Base-by-base conservation (phyloP, 2,329 filamentous ascomycete species). In the Apiospora malaysiana region DNA sequence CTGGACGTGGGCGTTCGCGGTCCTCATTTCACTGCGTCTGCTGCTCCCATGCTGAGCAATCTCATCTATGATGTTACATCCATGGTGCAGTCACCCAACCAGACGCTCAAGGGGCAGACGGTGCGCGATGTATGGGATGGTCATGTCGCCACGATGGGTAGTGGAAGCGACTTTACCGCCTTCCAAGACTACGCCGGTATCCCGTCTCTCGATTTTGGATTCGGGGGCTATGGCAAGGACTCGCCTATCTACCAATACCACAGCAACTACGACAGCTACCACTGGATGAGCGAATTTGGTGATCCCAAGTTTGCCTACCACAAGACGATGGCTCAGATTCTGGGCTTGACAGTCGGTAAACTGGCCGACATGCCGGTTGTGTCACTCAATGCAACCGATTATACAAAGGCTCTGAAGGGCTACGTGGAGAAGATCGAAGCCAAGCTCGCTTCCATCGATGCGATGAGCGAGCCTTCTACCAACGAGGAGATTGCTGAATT, bases 211-310 rank as follows among this genome's bases (percentile, higher is more conserved):
- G 89, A 93, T 76, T 85, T 93, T 68, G 86, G 88, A 37, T 93
- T 93, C 77, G 79, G 79, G 21, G 78, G 75, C 9, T 81, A 81
- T 32, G 71, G 75, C 0, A 78, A 81, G 1, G 85, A 86, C 59
- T 80, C 85, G 1, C 83, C 91, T 0, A 85, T 93, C 3, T 94
- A 94, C 78, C 92, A 94, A 77, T 97, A 97, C 81, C 94, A 97
- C 83, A 92, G 91, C 79, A 97, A 97, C 84, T 97, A 97, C 81
- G 94, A 97, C 80, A 94, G 91, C 77, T 96, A 94, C 80, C 85
- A 92, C 81, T 97, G 95, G 94, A 97, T 97, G 93, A 87, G 91
- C 70, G 88, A 87, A 32, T 96, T 89, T 73, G 94, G 93, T 56
- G 95, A 97, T 76, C 86, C 86, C 1, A 88, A 85, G 27, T 91